A percentile compares a stretch with the other conserved stretches of the same genome.
phyloP scores from a whole-genome alignment of 345 rosid species.

The Bruguiera gymnorhiza region DNA sequence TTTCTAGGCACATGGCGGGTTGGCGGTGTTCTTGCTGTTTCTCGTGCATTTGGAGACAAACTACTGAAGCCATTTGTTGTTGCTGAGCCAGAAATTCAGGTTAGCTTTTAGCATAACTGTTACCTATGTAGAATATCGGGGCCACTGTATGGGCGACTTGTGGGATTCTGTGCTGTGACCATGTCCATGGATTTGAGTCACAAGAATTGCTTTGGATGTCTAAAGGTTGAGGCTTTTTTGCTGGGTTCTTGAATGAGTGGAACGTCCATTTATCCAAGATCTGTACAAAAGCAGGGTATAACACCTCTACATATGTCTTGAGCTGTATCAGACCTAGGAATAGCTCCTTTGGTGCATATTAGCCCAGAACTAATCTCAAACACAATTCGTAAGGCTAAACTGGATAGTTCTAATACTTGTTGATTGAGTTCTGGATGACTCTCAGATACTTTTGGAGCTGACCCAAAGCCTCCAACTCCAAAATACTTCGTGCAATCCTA shows the following conservation, averaged over 20 bases:
- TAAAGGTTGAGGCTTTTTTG: no score
- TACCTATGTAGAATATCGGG: no score
- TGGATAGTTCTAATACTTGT: background rate
- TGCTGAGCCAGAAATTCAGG: slow-evolving; percentile 74
- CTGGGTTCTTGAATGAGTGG: no score
- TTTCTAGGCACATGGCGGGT: slow-evolving; percentile 51
- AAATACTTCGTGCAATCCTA: background rate
- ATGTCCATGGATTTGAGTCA: background rate
- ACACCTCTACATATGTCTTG: no score
- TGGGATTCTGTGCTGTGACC: background rate
- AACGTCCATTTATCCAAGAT: no score
- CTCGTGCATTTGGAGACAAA: slow-evolving; percentile 66
- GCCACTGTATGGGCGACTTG: background rate
- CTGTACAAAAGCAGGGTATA: no score
- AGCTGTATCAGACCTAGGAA: no score
- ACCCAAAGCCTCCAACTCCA: background rate
- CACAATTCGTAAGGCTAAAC: no score
- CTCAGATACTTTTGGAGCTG: background rate
- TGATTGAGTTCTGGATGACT: background rate
- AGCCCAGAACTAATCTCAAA: no score
- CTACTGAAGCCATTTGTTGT: slow-evolving; percentile 57
- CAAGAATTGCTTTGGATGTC: no score
- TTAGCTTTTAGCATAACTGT: slow-evolving; percentile 1
- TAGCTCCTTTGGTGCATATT: no score
- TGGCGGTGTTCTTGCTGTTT: slow-evolving; percentile 51